phyloP scores from a whole-genome alignment of 2,329 filamentous ascomycete genomes.

The Bipolaris sorokiniana region DNA sequence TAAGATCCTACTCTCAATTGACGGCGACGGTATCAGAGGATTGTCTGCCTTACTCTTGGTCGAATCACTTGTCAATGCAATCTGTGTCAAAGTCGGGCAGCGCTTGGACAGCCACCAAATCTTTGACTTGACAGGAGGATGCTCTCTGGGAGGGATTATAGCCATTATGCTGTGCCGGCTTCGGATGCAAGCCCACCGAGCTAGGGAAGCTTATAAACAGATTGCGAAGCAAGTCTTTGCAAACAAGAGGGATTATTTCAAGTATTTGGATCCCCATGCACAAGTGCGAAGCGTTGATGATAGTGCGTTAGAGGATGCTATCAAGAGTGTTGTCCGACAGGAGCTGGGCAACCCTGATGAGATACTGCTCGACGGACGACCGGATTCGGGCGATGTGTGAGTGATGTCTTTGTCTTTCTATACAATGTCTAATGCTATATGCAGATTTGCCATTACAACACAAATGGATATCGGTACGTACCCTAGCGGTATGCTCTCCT shows the following conservation, averaged over 20 bases:
- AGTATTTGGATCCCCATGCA: constrained; percentile 30
- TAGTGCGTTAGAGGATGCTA: constrained; percentile 26
- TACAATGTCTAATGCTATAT: constrained; percentile 9
- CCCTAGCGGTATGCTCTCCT: neutral
- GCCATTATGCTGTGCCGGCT: constrained; percentile 41
- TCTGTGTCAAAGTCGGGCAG: constrained; percentile 35
- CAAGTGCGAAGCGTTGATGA: constrained; percentile 14
- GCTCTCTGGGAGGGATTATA: constrained; percentile 37
- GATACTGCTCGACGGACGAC: constrained; percentile 30
- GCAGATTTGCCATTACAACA: constrained; percentile 38
- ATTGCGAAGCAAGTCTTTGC: constrained; percentile 33
- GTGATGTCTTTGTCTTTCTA: constrained; percentile 3
- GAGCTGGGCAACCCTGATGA: constrained; percentile 29
- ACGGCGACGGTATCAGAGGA: constrained; percentile 42
- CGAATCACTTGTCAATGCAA: constrained; percentile 41
- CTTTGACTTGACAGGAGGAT: constrained; percentile 41
- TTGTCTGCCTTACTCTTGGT: constrained; percentile 38
- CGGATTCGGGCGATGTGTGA: constrained; percentile 41
- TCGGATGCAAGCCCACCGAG: constrained; percentile 37
- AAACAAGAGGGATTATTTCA: constrained; percentile 38
- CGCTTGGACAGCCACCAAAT: constrained; percentile 38
- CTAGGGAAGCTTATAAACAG: constrained; percentile 38
- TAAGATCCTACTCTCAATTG: constrained; percentile 42
- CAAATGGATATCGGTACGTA: constrained; percentile 34
- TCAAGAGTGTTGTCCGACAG: constrained; percentile 28